Evolutionary conservation across 768 basidiomycete genomes (phyloP).

Genomic region (Panus rudis): DNA sequence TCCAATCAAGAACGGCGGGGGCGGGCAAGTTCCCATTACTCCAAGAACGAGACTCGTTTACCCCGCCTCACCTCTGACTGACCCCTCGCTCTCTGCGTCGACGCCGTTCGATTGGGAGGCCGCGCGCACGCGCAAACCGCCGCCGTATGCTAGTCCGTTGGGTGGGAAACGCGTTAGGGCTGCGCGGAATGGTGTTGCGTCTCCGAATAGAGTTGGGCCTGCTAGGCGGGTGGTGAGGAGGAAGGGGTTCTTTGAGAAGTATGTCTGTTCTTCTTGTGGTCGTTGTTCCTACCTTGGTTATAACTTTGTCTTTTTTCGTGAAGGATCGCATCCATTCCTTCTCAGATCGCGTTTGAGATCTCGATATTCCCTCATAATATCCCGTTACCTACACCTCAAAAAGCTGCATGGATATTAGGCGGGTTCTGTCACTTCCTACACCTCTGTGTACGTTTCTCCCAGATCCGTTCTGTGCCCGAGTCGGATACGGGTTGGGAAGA

Average conservation of each 20-base stretch:
- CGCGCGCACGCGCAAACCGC: conserved; percentile 57
- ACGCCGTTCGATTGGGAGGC: conserved; percentile 86
- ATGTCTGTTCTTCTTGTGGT: conserved; percentile 7
- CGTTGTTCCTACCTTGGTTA: not conserved
- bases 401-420: conserved; percentile 60
- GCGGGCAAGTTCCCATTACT: conserved; percentile 26
- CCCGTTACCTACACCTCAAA: conserved; percentile 61
- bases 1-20: conserved; percentile 20
- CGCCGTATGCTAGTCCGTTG: conserved; percentile 65
- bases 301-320: not conserved
- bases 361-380: conserved; percentile 77
- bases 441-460: conserved; percentile 54
- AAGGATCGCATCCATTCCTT: conserved; percentile 63
- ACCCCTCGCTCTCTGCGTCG: conserved; percentile 71
- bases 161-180: conserved; percentile 34
- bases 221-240: conserved; percentile 56
- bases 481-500: conserved; percentile 76
- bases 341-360: conserved; percentile 70
- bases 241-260: conserved; percentile 62
- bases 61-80: conserved; percentile 50
- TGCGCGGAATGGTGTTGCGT: conserved; percentile 35
- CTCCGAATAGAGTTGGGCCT: conserved; percentile 28
- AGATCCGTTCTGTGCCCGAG: conserved; percentile 49
- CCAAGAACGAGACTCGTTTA: conserved; percentile 38
- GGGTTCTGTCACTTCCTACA: conserved; percentile 61